Conservation (phyloP, 2,329 filamentous ascomycete species). For the Leptodontidium sp. region DNA sequence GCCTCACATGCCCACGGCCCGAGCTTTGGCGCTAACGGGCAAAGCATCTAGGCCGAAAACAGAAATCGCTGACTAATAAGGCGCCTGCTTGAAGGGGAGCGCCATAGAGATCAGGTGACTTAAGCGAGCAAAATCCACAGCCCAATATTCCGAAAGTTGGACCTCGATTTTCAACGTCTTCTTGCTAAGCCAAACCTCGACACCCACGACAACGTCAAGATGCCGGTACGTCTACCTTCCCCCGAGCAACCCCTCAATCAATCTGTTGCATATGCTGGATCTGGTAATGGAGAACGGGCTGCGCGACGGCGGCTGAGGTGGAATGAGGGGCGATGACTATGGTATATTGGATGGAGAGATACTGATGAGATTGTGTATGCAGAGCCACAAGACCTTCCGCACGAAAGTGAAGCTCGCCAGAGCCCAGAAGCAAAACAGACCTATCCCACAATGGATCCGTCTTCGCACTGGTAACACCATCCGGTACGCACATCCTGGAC, state of each 20-base stretch:
- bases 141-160: constrained; percentile 14
- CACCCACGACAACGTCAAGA: constrained; percentile 55
- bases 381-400: constrained; percentile 99
- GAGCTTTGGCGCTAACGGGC: constrained; percentile 19
- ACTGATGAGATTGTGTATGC: constrained; percentile 44
- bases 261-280: background rate
- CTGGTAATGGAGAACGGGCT: constrained; percentile 7
- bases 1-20: constrained; percentile 4
- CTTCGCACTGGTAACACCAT: constrained; percentile 99
- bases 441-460: constrained; percentile 99
- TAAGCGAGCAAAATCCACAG: constrained; percentile 20
- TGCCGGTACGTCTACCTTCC: constrained; percentile 58
- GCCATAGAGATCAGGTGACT: background rate
- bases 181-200: constrained; percentile 37
- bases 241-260: background rate
- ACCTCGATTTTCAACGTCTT: constrained; percentile 1
- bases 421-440: constrained; percentile 99
- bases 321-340: constrained; percentile 16
- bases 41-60: background rate
- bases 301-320: constrained; percentile 9
- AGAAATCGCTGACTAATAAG: constrained; percentile 9
- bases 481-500: constrained; percentile 67
- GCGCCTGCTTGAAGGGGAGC: background rate
- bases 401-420: constrained; percentile 99
- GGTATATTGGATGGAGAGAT: constrained; percentile 23